phyloP scores from a whole-genome alignment of 441 rosid species.

The Gossypium aridum region DNA sequence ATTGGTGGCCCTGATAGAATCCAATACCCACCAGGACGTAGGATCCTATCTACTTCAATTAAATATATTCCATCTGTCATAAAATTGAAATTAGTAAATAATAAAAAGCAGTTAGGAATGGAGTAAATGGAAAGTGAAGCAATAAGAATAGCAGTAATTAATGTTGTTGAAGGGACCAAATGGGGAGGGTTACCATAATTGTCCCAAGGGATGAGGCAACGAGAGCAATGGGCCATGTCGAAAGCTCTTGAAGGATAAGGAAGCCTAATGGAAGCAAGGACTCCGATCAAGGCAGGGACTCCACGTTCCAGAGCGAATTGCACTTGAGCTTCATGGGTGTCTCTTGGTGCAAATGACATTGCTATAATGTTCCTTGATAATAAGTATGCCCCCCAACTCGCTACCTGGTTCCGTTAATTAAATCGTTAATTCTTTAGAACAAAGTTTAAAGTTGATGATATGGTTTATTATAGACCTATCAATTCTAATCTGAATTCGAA shows the following conservation, averaged over 20 bases:
- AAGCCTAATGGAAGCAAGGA: conserved; percentile 59
- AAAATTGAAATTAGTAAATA: neutral
- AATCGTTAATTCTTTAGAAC: no score
- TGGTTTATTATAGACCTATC: no score
- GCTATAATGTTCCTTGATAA: conserved; percentile 47
- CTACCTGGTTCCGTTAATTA: conserved; percentile 33
- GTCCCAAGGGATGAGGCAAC: conserved; percentile 76
- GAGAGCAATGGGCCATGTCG: conserved; percentile 73
- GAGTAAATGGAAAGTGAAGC: no score
- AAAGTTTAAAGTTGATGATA: no score
- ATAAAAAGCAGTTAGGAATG: no score
- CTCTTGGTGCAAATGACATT: conserved; percentile 67
- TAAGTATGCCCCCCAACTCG: conserved; percentile 73
- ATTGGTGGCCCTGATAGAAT: conserved; percentile 66
- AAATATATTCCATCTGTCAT: conserved; percentile 48
- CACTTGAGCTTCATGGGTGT: conserved; percentile 67
- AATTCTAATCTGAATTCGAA: no score
- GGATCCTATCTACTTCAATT: conserved; percentile 55
- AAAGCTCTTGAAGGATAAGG: conserved; percentile 69
- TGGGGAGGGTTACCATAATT: conserved; percentile 24
- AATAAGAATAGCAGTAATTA: no score
- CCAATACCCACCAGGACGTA: conserved; percentile 74
- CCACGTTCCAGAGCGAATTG: conserved; percentile 73
- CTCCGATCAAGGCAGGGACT: conserved; percentile 66
- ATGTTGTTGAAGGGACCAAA: neutral